phyloP scores from a whole-genome alignment of 2,329 filamentous ascomycete genomes.

The Stemphylium lycopersici region DNA sequence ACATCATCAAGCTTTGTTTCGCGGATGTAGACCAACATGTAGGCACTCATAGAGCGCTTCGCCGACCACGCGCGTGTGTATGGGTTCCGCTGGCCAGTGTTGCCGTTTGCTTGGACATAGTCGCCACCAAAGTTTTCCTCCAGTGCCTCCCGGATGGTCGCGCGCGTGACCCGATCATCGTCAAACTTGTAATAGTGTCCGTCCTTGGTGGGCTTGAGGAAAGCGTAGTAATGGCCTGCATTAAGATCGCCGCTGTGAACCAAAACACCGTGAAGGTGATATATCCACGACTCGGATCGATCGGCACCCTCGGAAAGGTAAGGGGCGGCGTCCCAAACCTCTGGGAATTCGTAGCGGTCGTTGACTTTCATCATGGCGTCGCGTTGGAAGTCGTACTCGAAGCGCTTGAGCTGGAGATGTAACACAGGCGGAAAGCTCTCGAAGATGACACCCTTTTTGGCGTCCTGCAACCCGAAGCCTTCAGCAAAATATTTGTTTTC shows the following conservation, averaged over 20 bases:
- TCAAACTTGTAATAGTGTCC: slow-evolving; percentile 97
- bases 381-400: slow-evolving; percentile 95
- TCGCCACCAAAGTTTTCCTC: slow-evolving; percentile 98
- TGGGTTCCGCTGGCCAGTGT: slow-evolving; percentile 65
- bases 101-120: slow-evolving; percentile 67
- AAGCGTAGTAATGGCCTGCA: slow-evolving; percentile 97
- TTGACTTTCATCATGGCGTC: slow-evolving; percentile 99
- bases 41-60: slow-evolving; percentile 82
- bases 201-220: slow-evolving; percentile 86
- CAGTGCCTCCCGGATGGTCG: slow-evolving; percentile 86
- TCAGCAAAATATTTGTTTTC: slow-evolving; percentile 99
- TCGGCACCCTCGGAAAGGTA: slow-evolving; percentile 88
- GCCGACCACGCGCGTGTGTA: slow-evolving; percentile 69
- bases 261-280: slow-evolving; percentile 91
- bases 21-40: slow-evolving; percentile 98
- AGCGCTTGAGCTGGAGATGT: slow-evolving; percentile 93
- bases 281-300: slow-evolving; percentile 85
- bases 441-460: slow-evolving; percentile 97
- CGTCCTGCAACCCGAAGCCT: slow-evolving; percentile 90
- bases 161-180: slow-evolving; percentile 95
- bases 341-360: slow-evolving; percentile 87
- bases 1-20: slow-evolving; percentile 85
- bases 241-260: slow-evolving; percentile 97
- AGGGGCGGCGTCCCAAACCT: slow-evolving; percentile 80
- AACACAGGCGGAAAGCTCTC: slow-evolving; percentile 92